phyloP scores from a whole-genome alignment of 1,139 yeast genomes.

The Protomyces gravidus region DNA sequence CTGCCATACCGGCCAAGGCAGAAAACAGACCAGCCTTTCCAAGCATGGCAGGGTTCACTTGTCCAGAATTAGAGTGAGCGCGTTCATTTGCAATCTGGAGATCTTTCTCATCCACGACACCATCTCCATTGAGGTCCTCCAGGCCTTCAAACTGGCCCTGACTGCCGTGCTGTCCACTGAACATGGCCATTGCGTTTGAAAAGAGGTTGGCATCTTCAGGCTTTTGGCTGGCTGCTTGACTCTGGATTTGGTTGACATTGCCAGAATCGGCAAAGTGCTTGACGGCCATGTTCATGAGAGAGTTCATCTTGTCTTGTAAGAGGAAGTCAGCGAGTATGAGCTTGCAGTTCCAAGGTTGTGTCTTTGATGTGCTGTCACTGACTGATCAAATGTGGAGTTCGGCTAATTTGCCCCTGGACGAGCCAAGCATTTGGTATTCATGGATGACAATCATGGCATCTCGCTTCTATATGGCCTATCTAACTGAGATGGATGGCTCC shows the following conservation, averaged over 20 bases:
- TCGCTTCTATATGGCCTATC: too few species aligned
- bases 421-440: too few species aligned
- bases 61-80: neutral
- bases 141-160: neutral
- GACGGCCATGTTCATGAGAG: constrained; percentile 1
- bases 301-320: neutral
- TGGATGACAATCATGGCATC: too few species aligned
- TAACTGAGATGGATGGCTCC: too few species aligned
- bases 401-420: too few species aligned
- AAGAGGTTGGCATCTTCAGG: neutral
- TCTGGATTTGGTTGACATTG: neutral
- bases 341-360: too few species aligned
- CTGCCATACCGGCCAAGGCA: neutral
- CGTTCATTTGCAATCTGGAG: neutral
- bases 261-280: neutral
- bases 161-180: neutral
- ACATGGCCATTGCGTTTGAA: neutral
- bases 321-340: too few species aligned
- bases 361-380: too few species aligned
- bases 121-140: neutral
- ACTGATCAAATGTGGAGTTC: too few species aligned
- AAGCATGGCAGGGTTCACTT: neutral
- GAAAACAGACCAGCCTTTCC: neutral
- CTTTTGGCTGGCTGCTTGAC: neutral
- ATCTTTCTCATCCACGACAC: neutral